phyloP scores from a whole-genome alignment of 352 stramenopile species.

The Bremia lactucae region DNA sequence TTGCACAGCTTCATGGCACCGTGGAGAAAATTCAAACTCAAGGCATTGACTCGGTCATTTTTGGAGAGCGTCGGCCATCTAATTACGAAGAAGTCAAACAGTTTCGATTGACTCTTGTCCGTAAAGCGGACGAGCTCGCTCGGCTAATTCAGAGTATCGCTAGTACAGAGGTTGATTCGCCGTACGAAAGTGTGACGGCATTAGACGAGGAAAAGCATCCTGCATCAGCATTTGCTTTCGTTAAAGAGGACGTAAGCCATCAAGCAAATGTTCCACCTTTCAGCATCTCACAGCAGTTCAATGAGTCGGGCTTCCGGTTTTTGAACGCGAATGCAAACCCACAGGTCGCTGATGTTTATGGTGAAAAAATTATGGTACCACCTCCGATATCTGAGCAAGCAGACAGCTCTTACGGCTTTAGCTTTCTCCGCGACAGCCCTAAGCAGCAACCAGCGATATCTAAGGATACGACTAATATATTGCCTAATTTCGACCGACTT shows the following conservation, averaged over 20 bases:
- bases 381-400: constrained; percentile 11
- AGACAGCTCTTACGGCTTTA: constrained; percentile 34
- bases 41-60: constrained; percentile 71
- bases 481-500: constrained; percentile 32
- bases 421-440: constrained; percentile 26
- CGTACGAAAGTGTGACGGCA: constrained; percentile 6
- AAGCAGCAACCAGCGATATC: constrained; percentile 8
- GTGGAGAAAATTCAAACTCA: constrained; percentile 76
- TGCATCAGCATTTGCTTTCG: constrained; percentile 47
- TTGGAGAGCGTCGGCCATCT: constrained; percentile 43
- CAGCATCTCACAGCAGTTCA: constrained; percentile 25
- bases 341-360: constrained; percentile 9
- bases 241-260: constrained; percentile 19
- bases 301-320: constrained; percentile 33
- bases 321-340: constrained; percentile 25
- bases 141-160: constrained; percentile 51
- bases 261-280: constrained; percentile 22
- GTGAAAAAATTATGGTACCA: constrained; percentile 11
- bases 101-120: constrained; percentile 56
- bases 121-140: constrained; percentile 47
- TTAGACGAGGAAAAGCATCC: constrained; percentile 24
- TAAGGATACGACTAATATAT: constrained; percentile 5
- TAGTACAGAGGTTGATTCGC: constrained; percentile 5
- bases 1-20: constrained; percentile 60
- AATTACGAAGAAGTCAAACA: constrained; percentile 67